phyloP scores from a whole-genome alignment of 129 eudicot genomes.

The Flaveria trinervia region DNA sequence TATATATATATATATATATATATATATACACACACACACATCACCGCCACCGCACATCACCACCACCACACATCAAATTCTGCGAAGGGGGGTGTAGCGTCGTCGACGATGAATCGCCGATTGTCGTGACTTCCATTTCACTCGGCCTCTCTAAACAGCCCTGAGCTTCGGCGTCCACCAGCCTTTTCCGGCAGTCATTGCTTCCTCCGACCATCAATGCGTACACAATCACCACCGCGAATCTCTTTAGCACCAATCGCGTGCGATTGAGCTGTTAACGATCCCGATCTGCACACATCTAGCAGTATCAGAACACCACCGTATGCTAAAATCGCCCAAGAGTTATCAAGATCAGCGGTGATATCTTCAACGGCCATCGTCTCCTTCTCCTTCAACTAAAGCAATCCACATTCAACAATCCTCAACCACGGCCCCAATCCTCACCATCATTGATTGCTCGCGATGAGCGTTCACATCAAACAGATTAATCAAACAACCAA shows the following conservation, averaged over 20 bases:
- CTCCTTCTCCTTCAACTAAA: slow-evolving; percentile 61
- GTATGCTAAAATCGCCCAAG: slow-evolving; percentile 83
- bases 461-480: slow-evolving; percentile 57
- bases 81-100: too few species aligned
- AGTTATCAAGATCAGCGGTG: slow-evolving; percentile 72
- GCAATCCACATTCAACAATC: slow-evolving; percentile 59
- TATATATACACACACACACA: too few species aligned
- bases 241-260: slow-evolving; percentile 74
- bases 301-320: slow-evolving; percentile 68
- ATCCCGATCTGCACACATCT: slow-evolving; percentile 69
- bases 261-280: slow-evolving; percentile 51
- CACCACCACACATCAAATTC: too few species aligned
- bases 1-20: too few species aligned
- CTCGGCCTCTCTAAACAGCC: slow-evolving; percentile 54
- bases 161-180: slow-evolving; percentile 68
- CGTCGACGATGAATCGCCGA: too few species aligned
- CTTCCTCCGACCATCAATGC: slow-evolving; percentile 76
- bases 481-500: slow-evolving; percentile 51
- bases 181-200: slow-evolving; percentile 69
- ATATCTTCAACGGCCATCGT: slow-evolving; percentile 70
- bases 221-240: slow-evolving; percentile 71
- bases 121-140: slow-evolving; percentile 76
- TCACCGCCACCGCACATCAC: too few species aligned
- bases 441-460: slow-evolving; percentile 62
- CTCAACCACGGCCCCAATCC: slow-evolving; percentile 74